phyloP scores from a whole-genome alignment of 805 yeast species.

The Wickerhamiella hasegawae region DNA sequence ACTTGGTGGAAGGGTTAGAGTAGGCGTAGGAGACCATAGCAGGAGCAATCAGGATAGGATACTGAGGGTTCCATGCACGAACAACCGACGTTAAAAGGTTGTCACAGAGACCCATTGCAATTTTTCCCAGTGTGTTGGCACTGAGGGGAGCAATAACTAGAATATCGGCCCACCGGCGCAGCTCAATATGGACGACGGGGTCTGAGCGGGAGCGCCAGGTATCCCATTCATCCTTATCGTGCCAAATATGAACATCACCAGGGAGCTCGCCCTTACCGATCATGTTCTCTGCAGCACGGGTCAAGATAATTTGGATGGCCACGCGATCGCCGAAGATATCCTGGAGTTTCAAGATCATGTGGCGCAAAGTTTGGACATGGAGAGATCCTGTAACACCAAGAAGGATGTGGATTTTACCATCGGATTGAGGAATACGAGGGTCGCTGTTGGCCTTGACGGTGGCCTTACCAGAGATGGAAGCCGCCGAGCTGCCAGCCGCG shows the following conservation, averaged over 20 bases:
- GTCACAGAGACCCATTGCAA: constrained; percentile 83
- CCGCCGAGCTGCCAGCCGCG: too few species aligned
- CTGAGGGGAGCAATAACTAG: constrained; percentile 86
- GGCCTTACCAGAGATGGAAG: too few species aligned
- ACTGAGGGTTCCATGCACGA: constrained; percentile 88
- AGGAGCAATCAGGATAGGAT: constrained; percentile 83
- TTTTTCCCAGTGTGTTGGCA: constrained; percentile 82
- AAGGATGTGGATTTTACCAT: constrained; percentile 72
- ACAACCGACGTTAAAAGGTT: constrained; percentile 79
- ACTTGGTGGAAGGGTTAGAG: constrained; percentile 73
- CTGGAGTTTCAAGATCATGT: constrained; percentile 64
- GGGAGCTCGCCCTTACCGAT: constrained; percentile 38
- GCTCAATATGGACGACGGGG: constrained; percentile 87
- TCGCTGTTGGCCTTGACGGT: constrained; percentile 26
- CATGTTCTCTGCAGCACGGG: constrained; percentile 76
- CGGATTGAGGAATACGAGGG: constrained; percentile 58
- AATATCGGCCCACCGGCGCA: constrained; percentile 94
- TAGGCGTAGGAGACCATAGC: constrained; percentile 91
- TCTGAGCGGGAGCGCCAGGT: constrained; percentile 73
- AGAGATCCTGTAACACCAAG: constrained; percentile 83
- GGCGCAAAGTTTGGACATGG: constrained; percentile 64
- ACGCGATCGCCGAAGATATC: constrained; percentile 66
- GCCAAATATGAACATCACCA: constrained; percentile 71
- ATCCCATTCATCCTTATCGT: constrained; percentile 88
- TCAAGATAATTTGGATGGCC: constrained; percentile 72